Evolutionary conservation across 331 rosid species (phyloP), one percentile per base, ranked within the genome.

Genomic region (Quercus phellos): DNA sequence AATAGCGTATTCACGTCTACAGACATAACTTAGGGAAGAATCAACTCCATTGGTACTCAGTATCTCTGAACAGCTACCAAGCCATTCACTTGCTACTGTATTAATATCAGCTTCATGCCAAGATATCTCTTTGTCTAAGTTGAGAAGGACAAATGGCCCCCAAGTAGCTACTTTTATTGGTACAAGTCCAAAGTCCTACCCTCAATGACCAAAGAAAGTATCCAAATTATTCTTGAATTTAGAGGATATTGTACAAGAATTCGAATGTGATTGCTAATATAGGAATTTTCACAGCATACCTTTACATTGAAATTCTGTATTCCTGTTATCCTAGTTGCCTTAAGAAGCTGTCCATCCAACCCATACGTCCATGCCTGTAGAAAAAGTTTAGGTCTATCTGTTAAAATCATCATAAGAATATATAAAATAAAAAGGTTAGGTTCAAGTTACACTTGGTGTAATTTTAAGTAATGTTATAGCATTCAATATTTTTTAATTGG

Each of bases 351-450:
- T 80, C 97, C 97, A 73, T 88, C 87, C 76, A 94, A 86, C 46
- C 95, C 97, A 74, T 92, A 92, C 4, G 98, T 94, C 95, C 97
- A 94, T 42, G 97, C 95, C 98, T 94, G 90, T 74, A 84, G 53
- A 90, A 55, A 81, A 58, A 17, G 76, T 55, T 2, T 2, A 26
- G 42, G 51, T 51, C 81, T 18, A 43, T 29, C 26, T 60, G 70
- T 67, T 21, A 61, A 67, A 83, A 34, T 38, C 59, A 53, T 56
- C 35, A 71, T 27, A 43, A 34, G 21, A 30, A 77, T 16, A 6
- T 54, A 43, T 32, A 59, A 27, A 24, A 60, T 74, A 58, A 78
- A 78, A 53, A 0, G 8, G 8, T 34, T 34, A 2, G 0, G 38
- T 34, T 34, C 1, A 34, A 34, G 8, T 34, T 34, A 34, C 0